Percentiles rank a stretch among this genome's conserved stretches.
Conservation (phyloP, 352 stramenopile species). For the Pythium pyrilobum region DNA sequence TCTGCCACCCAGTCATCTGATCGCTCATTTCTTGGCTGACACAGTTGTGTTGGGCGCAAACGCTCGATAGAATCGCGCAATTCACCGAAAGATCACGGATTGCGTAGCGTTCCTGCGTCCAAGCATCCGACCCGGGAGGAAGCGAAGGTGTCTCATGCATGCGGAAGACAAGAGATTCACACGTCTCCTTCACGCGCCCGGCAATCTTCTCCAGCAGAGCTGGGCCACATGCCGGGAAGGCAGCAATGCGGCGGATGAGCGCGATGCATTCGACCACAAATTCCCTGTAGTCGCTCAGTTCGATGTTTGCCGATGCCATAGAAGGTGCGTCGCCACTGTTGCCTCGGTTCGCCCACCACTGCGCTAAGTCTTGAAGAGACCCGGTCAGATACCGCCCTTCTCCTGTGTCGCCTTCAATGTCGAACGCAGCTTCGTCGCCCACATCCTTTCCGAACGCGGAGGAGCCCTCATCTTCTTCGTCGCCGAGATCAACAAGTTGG, state of each 20-base stretch:
- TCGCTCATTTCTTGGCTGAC: slow-evolving; percentile 21
- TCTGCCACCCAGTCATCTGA: slow-evolving; percentile 22
- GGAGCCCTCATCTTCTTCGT: slow-evolving; percentile 24
- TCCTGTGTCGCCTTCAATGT: slow-evolving; percentile 26
- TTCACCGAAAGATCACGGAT: slow-evolving; percentile 25
- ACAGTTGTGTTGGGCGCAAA: slow-evolving; percentile 26
- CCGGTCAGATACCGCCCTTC: slow-evolving; percentile 36
- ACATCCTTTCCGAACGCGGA: slow-evolving; percentile 23
- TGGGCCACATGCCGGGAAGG: slow-evolving; percentile 20
- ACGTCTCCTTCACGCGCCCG: slow-evolving; percentile 12
- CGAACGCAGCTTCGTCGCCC: slow-evolving; percentile 30
- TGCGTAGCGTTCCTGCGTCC: slow-evolving; percentile 17
- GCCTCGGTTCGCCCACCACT: slow-evolving; percentile 42
- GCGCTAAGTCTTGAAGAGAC: slow-evolving; percentile 66
- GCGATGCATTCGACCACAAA: slow-evolving; percentile 32
- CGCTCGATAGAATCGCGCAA: slow-evolving; percentile 24
- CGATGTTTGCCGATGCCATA: slow-evolving; percentile 15
- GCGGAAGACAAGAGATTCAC: slow-evolving; percentile 13
- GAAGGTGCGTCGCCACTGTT: slow-evolving; percentile 17
- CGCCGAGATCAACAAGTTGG: slow-evolving; percentile 59
- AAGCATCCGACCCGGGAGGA: slow-evolving; percentile 11
- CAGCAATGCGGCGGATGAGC: slow-evolving; percentile 23
- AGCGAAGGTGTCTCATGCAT: slow-evolving; percentile 16
- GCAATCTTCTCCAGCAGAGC: slow-evolving; percentile 16
- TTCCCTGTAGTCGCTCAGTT: slow-evolving; percentile 26